Percentiles rank a stretch among this genome's conserved stretches.
Conservation (phyloP, 202 grass and related monocot species). For the Schoenoplectus tabernaemontani region DNA sequence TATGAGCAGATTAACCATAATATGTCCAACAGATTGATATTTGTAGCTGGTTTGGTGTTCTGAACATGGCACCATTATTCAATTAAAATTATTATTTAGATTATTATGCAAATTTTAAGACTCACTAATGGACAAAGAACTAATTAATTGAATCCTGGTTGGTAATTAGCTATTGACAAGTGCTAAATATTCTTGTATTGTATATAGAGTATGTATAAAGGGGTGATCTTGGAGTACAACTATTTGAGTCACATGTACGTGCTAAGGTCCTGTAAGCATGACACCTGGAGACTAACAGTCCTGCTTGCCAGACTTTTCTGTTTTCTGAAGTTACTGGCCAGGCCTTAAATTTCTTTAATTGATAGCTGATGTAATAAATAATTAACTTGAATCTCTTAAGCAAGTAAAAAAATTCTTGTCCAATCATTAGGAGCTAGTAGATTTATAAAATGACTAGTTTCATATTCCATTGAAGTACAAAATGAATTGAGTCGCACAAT, state of each 20-base stretch:
- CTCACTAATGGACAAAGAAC: too few species aligned
- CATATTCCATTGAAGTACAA: neutral
- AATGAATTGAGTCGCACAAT: neutral
- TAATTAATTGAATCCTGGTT: too few species aligned
- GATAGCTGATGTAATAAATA: neutral
- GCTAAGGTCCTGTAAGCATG: neutral
- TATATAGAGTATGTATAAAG: neutral
- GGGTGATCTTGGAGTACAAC: too few species aligned
- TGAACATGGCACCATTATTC: neutral
- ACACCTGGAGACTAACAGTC: neutral
- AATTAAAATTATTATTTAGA: neutral
- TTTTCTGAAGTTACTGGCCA: neutral
- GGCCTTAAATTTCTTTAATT: neutral
- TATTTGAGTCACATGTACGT: too few species aligned
- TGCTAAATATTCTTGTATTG: neutral
- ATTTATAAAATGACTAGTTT: neutral
- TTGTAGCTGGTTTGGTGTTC: neutral
- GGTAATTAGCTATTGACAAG: too few species aligned
- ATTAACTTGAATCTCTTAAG: neutral
- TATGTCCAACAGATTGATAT: neutral
- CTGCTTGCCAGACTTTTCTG: neutral
- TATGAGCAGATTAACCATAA: neutral
- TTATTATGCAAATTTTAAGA: neutral
- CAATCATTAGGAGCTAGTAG: neutral
- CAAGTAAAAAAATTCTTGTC: neutral